Evolutionary conservation across 352 stramenopile genomes (phyloP).

Genomic region (Lagenidium sp.): DNA sequence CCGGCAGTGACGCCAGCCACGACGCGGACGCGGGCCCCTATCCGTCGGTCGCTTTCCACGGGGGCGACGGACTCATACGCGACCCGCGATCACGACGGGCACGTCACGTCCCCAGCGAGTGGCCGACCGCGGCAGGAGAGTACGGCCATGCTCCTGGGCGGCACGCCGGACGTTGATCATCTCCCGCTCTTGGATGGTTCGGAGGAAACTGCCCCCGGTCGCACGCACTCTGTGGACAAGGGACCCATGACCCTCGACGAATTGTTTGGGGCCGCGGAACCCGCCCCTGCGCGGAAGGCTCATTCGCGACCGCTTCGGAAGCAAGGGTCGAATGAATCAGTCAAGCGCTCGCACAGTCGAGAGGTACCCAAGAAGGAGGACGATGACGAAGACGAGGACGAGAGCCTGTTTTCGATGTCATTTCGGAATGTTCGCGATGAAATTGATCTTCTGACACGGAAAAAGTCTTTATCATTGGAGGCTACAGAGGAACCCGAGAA

Average conservation of each 20-base stretch:
- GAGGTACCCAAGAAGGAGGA: constrained; percentile 1
- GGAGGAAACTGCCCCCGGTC: too few relatives aligned
- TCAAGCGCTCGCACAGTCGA: not conserved
- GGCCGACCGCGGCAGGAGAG: constrained; percentile 10
- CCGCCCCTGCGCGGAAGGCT: too few relatives aligned
- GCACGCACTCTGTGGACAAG: constrained; percentile 8
- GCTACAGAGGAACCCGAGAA: too few relatives aligned
- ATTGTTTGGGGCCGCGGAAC: too few relatives aligned
- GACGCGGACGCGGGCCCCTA: constrained; percentile 1
- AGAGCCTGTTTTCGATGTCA: constrained; percentile 9
- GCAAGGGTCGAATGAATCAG: constrained; percentile 6
- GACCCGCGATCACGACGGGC: constrained; percentile 3
- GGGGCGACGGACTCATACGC: too few relatives aligned
- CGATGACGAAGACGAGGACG: constrained; percentile 11
- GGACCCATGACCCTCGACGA: constrained; percentile 17
- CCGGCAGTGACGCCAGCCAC: too few relatives aligned
- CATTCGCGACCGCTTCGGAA: constrained; percentile 8
- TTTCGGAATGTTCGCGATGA: constrained; percentile 16
- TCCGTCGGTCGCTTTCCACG: too few relatives aligned
- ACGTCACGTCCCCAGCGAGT: constrained; percentile 1
- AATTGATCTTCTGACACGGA: constrained; percentile 11
- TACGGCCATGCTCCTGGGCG: constrained; percentile 3
- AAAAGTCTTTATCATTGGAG: too few relatives aligned
- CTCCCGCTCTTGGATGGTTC: constrained; percentile 12
- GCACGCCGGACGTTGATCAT: constrained; percentile 8